Evolutionary conservation across 495 filamentous ascomycete genomes (phyloP), one percentile per base, ranked within the genome.

Genomic region (Penicillium paxilli): DNA sequence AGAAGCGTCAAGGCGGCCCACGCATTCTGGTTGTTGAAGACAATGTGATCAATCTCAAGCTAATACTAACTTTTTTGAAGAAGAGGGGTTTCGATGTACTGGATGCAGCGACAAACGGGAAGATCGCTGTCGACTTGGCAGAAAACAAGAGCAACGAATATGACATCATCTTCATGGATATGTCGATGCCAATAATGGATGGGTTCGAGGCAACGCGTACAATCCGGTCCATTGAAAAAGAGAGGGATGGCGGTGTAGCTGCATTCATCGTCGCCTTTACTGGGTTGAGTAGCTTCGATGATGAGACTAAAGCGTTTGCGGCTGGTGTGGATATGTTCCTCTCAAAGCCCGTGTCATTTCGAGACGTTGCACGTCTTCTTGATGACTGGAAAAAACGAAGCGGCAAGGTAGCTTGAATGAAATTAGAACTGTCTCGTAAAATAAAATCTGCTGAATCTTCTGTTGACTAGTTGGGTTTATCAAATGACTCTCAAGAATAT

Each of bases 121-220:
- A 79, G 23, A 46, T 79, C 12, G 80, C 81, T 2, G 73, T 84
- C 3, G 69, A 82, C 9, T 72, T 72, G 0, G 80, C 71, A 1
- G 79, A 82, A 50, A 55, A 54, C 24, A 42, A 68, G 24, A 48
- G 48, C n/a, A 50, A 64, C 44, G 76, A 72, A 17, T 81, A 79
- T 52, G 79, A 83, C 55, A 75, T 83, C 24, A 77, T 84, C 37
- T 80, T 84, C 66, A 83, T 83, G 81, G 85, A 89, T 48, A 85
- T 90, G 47, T 84, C 83, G 19, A 91, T 92, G 88, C 88, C 88
- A 0, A 70, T 90, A 0, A 87, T 91, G 77, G 83, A 88, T 50
- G 87, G 87, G 6, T 80, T 90, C n/a, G 86, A 87, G 63, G 81
- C 87, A 9, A 88, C 87, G 10, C 78, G 83, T 4, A 76, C 80